phyloP scores from a whole-genome alignment of 805 yeast species.

The Scheffersomyces amazonensis region DNA sequence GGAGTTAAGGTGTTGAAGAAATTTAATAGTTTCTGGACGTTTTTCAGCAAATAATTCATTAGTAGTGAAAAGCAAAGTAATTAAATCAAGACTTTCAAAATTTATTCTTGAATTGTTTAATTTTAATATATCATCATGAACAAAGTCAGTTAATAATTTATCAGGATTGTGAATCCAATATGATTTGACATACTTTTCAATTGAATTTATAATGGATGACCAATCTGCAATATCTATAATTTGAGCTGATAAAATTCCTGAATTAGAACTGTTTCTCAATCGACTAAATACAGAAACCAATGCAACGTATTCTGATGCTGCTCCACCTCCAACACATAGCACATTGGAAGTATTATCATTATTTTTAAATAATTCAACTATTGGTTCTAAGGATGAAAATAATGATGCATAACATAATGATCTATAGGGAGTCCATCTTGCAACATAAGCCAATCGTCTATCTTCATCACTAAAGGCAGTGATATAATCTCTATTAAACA shows the following conservation, averaged over 20 bases:
- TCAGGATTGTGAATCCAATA: slow-evolving; percentile 51
- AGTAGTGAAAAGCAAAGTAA: slow-evolving; percentile 80
- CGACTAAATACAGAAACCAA: slow-evolving; percentile 56
- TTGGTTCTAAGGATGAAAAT: slow-evolving; percentile 48
- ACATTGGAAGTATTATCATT: slow-evolving; percentile 34
- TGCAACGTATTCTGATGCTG: slow-evolving; percentile 76
- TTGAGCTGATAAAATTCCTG: slow-evolving; percentile 39
- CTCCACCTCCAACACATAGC: slow-evolving; percentile 84
- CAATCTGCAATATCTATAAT: slow-evolving; percentile 81
- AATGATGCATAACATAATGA: slow-evolving; percentile 72
- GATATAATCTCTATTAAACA: slow-evolving; percentile 68
- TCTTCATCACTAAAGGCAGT: slow-evolving; percentile 63
- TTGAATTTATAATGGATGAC: slow-evolving; percentile 48
- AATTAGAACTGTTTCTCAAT: slow-evolving; percentile 27
- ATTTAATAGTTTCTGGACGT: slow-evolving; percentile 54
- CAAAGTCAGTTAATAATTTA: slow-evolving; percentile 25
- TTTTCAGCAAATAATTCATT: slow-evolving; percentile 79
- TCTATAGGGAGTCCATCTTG: slow-evolving; percentile 85
- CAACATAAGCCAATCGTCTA: slow-evolving; percentile 72
- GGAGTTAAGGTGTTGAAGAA: slow-evolving; percentile 51
- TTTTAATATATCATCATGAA: slow-evolving; percentile 28
- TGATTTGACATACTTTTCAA: slow-evolving; percentile 41
- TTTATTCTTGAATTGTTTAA: slow-evolving; percentile 8
- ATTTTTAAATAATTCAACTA: slow-evolving; percentile 34
- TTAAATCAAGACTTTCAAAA: slow-evolving; percentile 36